A percentile compares a stretch with the other conserved stretches of the same genome.
phyloP scores from a whole-genome alignment of 2,329 filamentous ascomycete genomes.

The Microdochium nivale region DNA sequence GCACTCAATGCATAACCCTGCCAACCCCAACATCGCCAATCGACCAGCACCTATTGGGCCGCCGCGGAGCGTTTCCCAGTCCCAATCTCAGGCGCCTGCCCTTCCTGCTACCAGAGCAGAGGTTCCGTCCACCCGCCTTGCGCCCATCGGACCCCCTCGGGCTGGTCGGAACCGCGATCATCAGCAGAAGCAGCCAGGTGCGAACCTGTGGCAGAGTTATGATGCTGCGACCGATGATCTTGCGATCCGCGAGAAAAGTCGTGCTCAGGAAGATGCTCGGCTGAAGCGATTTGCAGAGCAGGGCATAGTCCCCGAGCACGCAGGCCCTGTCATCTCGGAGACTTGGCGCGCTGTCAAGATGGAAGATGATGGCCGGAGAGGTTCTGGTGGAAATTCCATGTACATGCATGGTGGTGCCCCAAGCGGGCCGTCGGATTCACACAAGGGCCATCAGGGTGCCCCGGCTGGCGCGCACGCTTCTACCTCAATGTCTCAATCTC shows the following conservation, averaged over 20 bases:
- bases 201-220: conserved; percentile 14
- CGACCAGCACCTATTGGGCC: conserved; percentile 38
- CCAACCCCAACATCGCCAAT: conserved; percentile 20
- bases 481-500: conserved; percentile 27
- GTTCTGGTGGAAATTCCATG: conserved; percentile 13
- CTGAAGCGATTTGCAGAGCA: conserved; percentile 37
- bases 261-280: conserved; percentile 28
- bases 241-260: conserved; percentile 27
- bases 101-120: conserved; percentile 3
- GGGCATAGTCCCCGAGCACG: conserved; percentile 33
- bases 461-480: conserved; percentile 8
- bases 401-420: neutral
- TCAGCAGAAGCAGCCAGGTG: conserved; percentile 2
- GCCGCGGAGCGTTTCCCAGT: conserved; percentile 14
- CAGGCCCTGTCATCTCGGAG: conserved; percentile 39
- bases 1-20: conserved; percentile 32
- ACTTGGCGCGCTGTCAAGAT: conserved; percentile 36
- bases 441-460: neutral
- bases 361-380: conserved; percentile 20
- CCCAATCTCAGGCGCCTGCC: conserved; percentile 10
- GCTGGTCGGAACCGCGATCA: conserved; percentile 4
- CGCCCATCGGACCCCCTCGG: conserved; percentile 21
- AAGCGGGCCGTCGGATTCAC: conserved; percentile 18
- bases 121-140: conserved; percentile 10
- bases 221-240: conserved; percentile 30